Evolutionary conservation across 768 basidiomycete genomes (phyloP).

Genomic region (Tylopilus balloui): DNA sequence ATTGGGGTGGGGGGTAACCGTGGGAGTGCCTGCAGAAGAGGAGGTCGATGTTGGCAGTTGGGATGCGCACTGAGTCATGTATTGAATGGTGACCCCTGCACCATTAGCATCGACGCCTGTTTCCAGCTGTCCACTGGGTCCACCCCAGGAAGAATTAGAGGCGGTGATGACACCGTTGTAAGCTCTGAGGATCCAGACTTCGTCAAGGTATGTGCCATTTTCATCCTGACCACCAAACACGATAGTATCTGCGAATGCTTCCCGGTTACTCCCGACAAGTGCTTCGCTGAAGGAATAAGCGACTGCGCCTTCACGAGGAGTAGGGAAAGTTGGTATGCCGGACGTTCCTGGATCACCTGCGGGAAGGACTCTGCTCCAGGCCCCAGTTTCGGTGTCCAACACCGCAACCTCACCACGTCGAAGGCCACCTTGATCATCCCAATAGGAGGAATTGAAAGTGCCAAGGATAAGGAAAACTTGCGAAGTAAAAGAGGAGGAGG

Average conservation of each 20-base stretch:
- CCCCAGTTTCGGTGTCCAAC: slow-evolving; percentile 53
- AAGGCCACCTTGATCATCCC: slow-evolving; percentile 62
- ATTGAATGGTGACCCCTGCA: slow-evolving; percentile 58
- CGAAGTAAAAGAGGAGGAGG: slow-evolving; percentile 49
- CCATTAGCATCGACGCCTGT: slow-evolving; percentile 64
- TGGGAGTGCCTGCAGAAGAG: slow-evolving; percentile 16
- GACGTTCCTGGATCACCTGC: slow-evolving; percentile 60
- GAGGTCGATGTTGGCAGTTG: slow-evolving; percentile 30
- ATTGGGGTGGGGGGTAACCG: slow-evolving; percentile 3
- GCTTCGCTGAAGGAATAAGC: slow-evolving; percentile 50
- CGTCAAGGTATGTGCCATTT: slow-evolving; percentile 61
- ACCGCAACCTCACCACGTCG: slow-evolving; percentile 72
- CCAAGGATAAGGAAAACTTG: slow-evolving; percentile 73
- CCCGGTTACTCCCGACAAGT: slow-evolving; percentile 53
- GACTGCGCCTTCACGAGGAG: slow-evolving; percentile 66
- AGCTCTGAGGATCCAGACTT: slow-evolving; percentile 74
- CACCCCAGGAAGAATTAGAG: slow-evolving; percentile 61
- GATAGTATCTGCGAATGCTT: slow-evolving; percentile 58
- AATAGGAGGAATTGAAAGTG: slow-evolving; percentile 55
- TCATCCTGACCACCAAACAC: slow-evolving; percentile 76
- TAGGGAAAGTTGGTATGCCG: slow-evolving; percentile 50
- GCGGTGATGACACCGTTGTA: slow-evolving; percentile 60
- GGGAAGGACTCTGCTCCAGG: slow-evolving; percentile 71
- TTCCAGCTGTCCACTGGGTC: slow-evolving; percentile 56
- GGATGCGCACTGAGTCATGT: slow-evolving; percentile 57